Percentiles rank a stretch among this genome's conserved stretches.
These are phyloP conservation scores for Coelastrella sp. DNA, from an alignment of 139 green algal species.

Conservation along the genomic window DNA sequence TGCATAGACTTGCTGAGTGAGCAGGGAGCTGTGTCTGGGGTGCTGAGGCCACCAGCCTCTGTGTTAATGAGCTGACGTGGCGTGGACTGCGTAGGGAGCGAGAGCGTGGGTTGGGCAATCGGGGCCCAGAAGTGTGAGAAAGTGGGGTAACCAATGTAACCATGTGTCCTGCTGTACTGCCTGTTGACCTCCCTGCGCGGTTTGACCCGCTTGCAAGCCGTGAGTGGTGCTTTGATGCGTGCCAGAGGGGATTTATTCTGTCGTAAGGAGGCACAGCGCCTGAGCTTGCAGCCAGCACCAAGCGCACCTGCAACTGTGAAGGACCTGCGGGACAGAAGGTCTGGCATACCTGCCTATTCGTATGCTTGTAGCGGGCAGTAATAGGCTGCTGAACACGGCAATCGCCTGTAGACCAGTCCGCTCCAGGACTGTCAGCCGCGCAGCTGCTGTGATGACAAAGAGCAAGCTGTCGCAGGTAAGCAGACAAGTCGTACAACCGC, in stretches of 20 bases:
- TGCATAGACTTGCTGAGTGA: constrained; percentile 36
- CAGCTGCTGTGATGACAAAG: constrained; percentile 32
- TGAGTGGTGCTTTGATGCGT: no score
- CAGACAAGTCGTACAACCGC: no score
- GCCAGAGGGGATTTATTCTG: no score
- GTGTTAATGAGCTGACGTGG: constrained; percentile 4
- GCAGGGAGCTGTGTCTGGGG: background rate
- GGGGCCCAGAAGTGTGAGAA: no score
- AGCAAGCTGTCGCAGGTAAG: constrained; percentile 33
- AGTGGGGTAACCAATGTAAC: background rate
- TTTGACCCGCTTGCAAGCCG: background rate
- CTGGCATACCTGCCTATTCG: no score
- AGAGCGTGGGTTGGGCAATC: no score
- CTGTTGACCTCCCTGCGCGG: background rate
- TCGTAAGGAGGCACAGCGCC: no score
- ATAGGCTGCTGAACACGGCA: background rate
- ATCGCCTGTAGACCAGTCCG: background rate
- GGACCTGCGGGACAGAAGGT: no score
- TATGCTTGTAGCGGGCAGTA: background rate
- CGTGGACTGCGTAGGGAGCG: background rate
- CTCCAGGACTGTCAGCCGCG: background rate
- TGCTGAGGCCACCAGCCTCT: background rate
- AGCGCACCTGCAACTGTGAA: no score
- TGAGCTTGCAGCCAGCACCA: no score
- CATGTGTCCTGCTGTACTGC: background rate